Evolutionary conservation across 164 flowering plant genomes (phyloP), one percentile per base, ranked within the genome.

Genomic region (Chimonanthus praecox): DNA sequence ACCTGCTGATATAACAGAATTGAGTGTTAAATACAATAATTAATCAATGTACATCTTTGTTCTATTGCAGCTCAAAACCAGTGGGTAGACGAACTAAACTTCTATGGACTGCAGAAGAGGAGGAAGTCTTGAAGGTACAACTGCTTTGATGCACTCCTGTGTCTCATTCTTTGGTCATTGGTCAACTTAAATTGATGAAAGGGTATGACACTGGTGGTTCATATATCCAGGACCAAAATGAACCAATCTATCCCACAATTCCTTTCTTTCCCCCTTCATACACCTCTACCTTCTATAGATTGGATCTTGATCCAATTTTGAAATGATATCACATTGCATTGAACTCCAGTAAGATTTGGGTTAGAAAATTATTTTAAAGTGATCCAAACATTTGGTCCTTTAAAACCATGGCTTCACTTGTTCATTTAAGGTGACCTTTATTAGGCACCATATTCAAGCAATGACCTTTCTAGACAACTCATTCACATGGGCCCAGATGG

Each of bases 41-140:
- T 9, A 9, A 54, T 10, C 16, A n/a, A 54, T 54, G 4, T 54
- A 54, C 60, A 11, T 11, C 60, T 3, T 54, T 33, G 33, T 54
- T 54, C 60, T 3, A 48, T 70, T 71, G 75, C 75, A 77, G 79
- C n/a, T 49, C 77, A 33, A 73, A 67, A 50, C 43, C 51, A 0
- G 7, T 44, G 58, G 54, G 16, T 4, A 74, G 76, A 74, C 64
- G 78, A 58, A 69, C 60, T 46, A 77, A 64, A 64, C 58, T 71
- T 16, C 74, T 18, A 43, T 80, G 80, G 82, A 75, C 76, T 11
- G 16, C 65, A 43, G 78, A 80, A 49, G 82, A 80, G 66, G 80
- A 68, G 44, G 76, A 72, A 68, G 71, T 16, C 10, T 49, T 80
- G 66, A 75, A 72, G 82, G 82, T 75, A 71, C 61, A 44, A 13